phyloP scores from a whole-genome alignment of 2,329 filamentous ascomycete species.

The Sporothrix protearum region DNA sequence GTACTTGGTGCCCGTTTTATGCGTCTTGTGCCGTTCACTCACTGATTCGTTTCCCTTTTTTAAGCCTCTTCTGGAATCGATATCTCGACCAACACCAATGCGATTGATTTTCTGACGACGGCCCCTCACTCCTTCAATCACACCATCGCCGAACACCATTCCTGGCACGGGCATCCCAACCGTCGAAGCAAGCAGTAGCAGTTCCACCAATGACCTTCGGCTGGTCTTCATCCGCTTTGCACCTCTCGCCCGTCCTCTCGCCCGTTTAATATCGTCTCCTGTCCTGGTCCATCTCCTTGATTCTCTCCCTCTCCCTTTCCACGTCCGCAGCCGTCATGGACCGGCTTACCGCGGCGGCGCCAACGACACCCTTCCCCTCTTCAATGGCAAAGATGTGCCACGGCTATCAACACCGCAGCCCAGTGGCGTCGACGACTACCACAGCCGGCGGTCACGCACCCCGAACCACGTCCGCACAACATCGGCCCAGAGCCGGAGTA shows the following conservation, averaged over 20 bases:
- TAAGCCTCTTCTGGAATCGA: too few relatives aligned
- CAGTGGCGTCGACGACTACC: conserved; percentile 22
- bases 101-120: not conserved
- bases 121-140: not conserved
- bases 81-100: not conserved
- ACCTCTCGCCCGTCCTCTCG: too few relatives aligned
- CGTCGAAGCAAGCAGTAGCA: not conserved
- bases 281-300: not conserved
- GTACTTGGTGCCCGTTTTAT: not conserved
- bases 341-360: conserved; percentile 21
- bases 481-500: conserved; percentile 39
- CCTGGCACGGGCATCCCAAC: not conserved
- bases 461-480: conserved; percentile 30
- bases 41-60: not conserved
- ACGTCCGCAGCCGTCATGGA: conserved; percentile 27
- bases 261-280: not conserved
- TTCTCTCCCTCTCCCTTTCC: not conserved
- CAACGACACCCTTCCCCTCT: conserved; percentile 29
- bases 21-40: not conserved
- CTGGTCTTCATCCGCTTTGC: not conserved
- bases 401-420: conserved; percentile 22
- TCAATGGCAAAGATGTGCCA: conserved; percentile 20
- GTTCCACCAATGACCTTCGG: not conserved
- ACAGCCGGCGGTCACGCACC: conserved; percentile 26
- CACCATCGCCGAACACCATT: not conserved